These are phyloP conservation scores for Penicillium sp. DNA, from an alignment of 2,329 filamentous ascomycete genomes.

Conservation along the genomic window DNA sequence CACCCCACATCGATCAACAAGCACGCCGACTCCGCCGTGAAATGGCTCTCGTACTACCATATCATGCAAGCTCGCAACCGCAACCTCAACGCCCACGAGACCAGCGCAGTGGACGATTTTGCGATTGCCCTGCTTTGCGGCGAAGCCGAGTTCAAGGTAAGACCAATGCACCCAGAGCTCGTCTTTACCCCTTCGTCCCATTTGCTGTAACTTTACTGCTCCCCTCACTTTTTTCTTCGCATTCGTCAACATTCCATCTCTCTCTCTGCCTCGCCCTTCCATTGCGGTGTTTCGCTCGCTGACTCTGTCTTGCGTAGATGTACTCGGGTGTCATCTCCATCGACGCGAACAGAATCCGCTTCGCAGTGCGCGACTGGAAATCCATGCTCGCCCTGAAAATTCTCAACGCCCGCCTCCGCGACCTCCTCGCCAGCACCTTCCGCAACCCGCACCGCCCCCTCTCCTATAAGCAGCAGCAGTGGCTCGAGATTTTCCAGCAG, in stretches of 20 bases:
- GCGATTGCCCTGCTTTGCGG: slow-evolving; percentile 81
- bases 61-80: slow-evolving; percentile 89
- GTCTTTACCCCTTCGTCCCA: background rate
- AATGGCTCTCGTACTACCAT: slow-evolving; percentile 92
- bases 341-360: slow-evolving; percentile 81
- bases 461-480: slow-evolving; percentile 65
- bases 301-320: slow-evolving; percentile 56
- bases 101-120: slow-evolving; percentile 75
- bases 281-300: too few species aligned
- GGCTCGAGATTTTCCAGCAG: slow-evolving; percentile 71
- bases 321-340: slow-evolving; percentile 83
- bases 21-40: slow-evolving; percentile 51
- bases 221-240: background rate
- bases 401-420: slow-evolving; percentile 68
- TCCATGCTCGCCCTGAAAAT: slow-evolving; percentile 84
- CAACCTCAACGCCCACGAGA: slow-evolving; percentile 84
- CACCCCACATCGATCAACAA: slow-evolving; percentile 90
- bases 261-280: too few species aligned
- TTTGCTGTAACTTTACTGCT: background rate
- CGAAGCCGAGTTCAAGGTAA: slow-evolving; percentile 79
- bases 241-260: background rate
- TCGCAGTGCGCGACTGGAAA: slow-evolving; percentile 84
- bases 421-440: slow-evolving; percentile 70
- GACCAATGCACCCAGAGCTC: too few species aligned
- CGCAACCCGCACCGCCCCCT: slow-evolving; percentile 41